Base-by-base conservation (phyloP, 139 green algal species). In the Chlorella sp. region DNA sequence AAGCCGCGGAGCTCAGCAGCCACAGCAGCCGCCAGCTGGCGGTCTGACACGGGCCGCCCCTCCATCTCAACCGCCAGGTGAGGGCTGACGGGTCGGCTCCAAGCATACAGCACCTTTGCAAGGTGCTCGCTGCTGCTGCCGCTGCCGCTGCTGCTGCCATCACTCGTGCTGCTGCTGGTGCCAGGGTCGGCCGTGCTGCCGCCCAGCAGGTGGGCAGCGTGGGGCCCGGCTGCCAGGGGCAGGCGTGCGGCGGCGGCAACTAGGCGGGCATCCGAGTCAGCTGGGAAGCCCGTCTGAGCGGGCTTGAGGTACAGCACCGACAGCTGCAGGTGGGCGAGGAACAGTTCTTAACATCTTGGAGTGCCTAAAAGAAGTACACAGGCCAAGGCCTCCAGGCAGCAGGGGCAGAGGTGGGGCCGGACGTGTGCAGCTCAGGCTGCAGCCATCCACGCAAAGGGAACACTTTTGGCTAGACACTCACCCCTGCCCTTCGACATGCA, bases 211-310 rank as follows among this genome's bases (percentile, higher is more conserved):
- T 68, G 41, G 1, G 77, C 81, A 0, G 81, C 81, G n/a, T 86
- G 81, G 22, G 81, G 81, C 2, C 79, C 74, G 0, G 51, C 43
- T 6, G n/a, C 70, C 19, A 81, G 30, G 3, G 62, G n/a, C 36
- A 65, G 62, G 17, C 54, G n/a, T 0, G 34, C 38, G 22, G 72
- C 88, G 5, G 64, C 65, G 32, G 54, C 93, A 78, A 98, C 94
- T 0, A 96, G 86, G 0, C 89, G 84, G 1, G 93, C 92, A 87
- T 99, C 96, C 2, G 84, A 94, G 86, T 97, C 94, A 0, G 80
- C 54, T 7, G 97, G 97, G 84, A 95, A 99, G 16, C 97, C 97
- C 7, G 97, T 99, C 85, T 99, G 97, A 1, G 98, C 94, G 0
- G 97, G 97, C 86, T 99, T 99, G 9, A 99, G 56, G 87, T 97